Conservation (phyloP, 768 basidiomycete species). For the Bullera alba region DNA sequence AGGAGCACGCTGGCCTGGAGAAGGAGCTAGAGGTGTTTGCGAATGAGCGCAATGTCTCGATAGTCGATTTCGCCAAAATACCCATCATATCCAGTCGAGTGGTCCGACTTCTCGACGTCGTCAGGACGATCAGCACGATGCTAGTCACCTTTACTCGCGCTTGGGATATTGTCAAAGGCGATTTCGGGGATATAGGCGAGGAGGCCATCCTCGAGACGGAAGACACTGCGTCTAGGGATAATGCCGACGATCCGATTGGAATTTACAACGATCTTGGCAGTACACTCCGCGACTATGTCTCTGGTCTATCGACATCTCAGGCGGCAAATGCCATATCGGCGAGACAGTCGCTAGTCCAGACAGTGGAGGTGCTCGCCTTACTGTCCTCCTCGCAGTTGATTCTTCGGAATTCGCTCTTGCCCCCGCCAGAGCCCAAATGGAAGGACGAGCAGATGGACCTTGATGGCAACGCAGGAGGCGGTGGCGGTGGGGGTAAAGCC, state of each 20-base stretch:
- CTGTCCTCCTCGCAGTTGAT: conserved; percentile 18
- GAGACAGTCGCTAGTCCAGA: background rate
- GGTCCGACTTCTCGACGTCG: conserved; percentile 64
- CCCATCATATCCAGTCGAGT: conserved; percentile 67
- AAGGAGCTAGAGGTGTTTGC: conserved; percentile 44
- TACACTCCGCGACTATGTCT: background rate
- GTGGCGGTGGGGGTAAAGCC: no score
- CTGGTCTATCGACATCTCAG: no score
- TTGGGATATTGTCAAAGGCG: conserved; percentile 14
- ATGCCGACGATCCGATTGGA: conserved; percentile 1
- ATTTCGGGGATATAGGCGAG: conserved; percentile 6
- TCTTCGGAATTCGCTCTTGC: conserved; percentile 2
- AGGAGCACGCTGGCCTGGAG: conserved; percentile 65
- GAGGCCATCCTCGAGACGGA: conserved; percentile 3
- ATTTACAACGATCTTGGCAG: conserved; percentile 1
- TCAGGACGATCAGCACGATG: conserved; percentile 62
- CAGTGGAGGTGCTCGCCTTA: conserved; percentile 7
- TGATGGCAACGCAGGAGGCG: conserved; percentile 4
- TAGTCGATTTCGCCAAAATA: conserved; percentile 60
- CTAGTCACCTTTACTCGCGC: conserved; percentile 49
- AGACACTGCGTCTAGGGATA: background rate
- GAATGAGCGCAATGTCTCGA: conserved; percentile 49
- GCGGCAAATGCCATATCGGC: background rate
- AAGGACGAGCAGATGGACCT: conserved; percentile 4
- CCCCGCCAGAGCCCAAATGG: background rate